Conservation (phyloP, 306 rosid genomes). For the Rosa persica region DNA sequence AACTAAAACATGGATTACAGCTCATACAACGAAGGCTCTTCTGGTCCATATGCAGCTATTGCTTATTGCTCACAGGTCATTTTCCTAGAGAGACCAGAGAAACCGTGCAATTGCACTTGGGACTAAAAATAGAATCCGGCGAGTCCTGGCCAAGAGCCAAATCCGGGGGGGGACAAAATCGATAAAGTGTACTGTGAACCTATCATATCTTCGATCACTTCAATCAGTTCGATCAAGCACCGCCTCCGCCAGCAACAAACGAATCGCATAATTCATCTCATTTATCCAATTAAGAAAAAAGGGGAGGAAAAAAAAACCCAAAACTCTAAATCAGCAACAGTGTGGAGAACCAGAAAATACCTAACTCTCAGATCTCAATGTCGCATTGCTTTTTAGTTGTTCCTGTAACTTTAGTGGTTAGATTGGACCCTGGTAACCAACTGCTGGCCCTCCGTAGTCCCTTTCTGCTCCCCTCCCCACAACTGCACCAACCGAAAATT, state of each 20-base stretch:
- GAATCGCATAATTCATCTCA: conserved; percentile 13
- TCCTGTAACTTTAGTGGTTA: conserved; percentile 66
- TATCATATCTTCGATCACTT: background rate
- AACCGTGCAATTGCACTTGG: background rate
- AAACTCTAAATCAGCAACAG: conserved; percentile 31
- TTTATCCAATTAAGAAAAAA: background rate
- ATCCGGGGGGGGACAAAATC: background rate
- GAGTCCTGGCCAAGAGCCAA: background rate
- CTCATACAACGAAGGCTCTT: conserved; percentile 32
- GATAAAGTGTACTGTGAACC: background rate
- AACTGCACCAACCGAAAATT: background rate
- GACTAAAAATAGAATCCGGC: background rate
- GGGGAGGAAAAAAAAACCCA: background rate
- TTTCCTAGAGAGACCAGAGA: background rate
- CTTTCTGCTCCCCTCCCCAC: conserved; percentile 38
- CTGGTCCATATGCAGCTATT: background rate
- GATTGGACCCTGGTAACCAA: conserved; percentile 47
- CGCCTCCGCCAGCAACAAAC: background rate
- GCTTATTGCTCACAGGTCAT: background rate
- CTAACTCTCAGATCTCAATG: conserved; percentile 57
- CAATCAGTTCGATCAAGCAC: background rate
- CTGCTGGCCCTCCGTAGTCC: conserved; percentile 56
- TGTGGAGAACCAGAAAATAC: conserved; percentile 59
- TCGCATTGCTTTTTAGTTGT: conserved; percentile 42
- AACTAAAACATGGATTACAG: conserved; percentile 49